These are phyloP conservation scores for Spatholobus suberectus DNA, from an alignment of 306 rosid species.

Conservation along the genomic window DNA sequence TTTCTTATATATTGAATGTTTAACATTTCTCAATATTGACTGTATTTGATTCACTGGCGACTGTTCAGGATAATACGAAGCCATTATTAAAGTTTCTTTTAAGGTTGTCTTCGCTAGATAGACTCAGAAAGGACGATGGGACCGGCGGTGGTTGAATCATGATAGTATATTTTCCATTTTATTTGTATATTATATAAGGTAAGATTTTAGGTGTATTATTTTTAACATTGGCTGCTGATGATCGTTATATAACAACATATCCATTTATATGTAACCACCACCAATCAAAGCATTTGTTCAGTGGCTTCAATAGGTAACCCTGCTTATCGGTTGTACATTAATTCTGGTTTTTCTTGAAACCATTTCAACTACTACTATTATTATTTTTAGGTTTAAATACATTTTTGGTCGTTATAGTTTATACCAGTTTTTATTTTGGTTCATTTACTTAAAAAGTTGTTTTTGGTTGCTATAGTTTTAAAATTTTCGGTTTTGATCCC, in stretches of 20 bases:
- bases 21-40: slow-evolving; percentile 6
- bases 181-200: slow-evolving; percentile 38
- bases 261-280: slow-evolving; percentile 10
- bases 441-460: no score
- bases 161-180: slow-evolving; percentile 15
- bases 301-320: slow-evolving; percentile 1
- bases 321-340: neutral
- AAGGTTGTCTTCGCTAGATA: slow-evolving; percentile 21
- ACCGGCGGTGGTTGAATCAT: slow-evolving; percentile 14
- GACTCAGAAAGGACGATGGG: neutral
- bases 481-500: neutral
- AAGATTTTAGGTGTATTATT: neutral
- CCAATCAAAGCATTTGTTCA: slow-evolving; percentile 33
- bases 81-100: slow-evolving; percentile 43
- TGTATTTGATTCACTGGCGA: slow-evolving; percentile 25
- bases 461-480: no score
- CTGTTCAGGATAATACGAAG: slow-evolving; percentile 78
- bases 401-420: no score
- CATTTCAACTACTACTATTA: neutral
- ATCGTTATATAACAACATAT: neutral
- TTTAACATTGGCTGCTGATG: slow-evolving; percentile 2
- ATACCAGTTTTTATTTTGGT: no score
- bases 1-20: slow-evolving; percentile 18
- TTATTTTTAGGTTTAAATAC: neutral
- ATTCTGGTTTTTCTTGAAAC: neutral